Percentiles rank a stretch among this genome's conserved stretches.
Conservation (phyloP, 495 filamentous ascomycete species). For the Beverwykella pulmonaria region DNA sequence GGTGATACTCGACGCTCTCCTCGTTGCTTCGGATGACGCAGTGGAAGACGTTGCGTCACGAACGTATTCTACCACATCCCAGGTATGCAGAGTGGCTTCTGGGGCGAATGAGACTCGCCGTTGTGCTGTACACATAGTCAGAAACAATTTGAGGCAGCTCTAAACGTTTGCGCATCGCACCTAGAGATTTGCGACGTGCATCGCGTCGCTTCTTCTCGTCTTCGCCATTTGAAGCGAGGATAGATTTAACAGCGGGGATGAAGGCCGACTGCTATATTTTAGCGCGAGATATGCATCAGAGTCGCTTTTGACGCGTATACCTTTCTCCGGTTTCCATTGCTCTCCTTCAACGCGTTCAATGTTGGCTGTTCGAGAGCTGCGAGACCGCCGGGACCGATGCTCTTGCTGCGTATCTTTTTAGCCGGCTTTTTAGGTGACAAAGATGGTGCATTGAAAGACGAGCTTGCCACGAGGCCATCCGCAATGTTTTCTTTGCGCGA, state of each 20-base stretch:
- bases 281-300: conserved; percentile 13
- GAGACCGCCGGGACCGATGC: conserved; percentile 86
- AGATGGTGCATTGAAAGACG: conserved; percentile 27
- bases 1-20: conserved; percentile 66
- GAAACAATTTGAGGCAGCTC: not conserved
- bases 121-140: conserved; percentile 48
- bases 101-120: conserved; percentile 96
- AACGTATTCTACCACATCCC: conserved; percentile 89
- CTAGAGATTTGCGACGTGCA: conserved; percentile 85
- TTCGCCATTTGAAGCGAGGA: conserved; percentile 68
- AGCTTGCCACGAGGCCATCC: conserved; percentile 27
- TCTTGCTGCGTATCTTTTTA: conserved; percentile 90
- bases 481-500: conserved; percentile 39
- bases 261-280: conserved; percentile 53
- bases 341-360: conserved; percentile 71
- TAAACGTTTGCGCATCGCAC: conserved; percentile 42
- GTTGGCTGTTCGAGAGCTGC: conserved; percentile 55
- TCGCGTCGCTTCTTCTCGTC: conserved; percentile 78
- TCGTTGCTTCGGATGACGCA: conserved; percentile 67
- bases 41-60: conserved; percentile 87
- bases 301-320: conserved; percentile 48
- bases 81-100: conserved; percentile 96
- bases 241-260: conserved; percentile 68
- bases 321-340: conserved; percentile 78
- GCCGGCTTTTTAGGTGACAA: conserved; percentile 42